These are phyloP conservation scores for Mariannaea elegans DNA, from an alignment of 2,329 filamentous ascomycete genomes.

Conservation along the genomic window DNA sequence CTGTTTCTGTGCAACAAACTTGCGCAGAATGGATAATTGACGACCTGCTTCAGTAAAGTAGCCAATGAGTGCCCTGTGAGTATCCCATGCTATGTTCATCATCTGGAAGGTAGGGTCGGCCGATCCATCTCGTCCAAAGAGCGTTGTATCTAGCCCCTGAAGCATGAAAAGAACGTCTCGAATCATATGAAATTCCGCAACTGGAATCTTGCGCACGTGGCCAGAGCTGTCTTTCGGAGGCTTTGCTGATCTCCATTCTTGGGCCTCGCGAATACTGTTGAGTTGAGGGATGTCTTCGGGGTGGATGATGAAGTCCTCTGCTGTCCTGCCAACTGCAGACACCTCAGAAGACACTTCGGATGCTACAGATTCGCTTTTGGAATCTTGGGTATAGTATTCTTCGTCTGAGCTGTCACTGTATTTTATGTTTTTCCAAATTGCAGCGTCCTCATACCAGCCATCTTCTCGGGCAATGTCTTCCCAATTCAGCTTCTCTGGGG, in stretches of 20 bases:
- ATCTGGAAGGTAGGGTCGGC: slow-evolving; percentile 56
- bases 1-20: slow-evolving; percentile 54
- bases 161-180: slow-evolving; percentile 89
- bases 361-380: slow-evolving; percentile 48
- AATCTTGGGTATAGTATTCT: slow-evolving; percentile 45
- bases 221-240: slow-evolving; percentile 47
- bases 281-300: slow-evolving; percentile 45
- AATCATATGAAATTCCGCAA: slow-evolving; percentile 77
- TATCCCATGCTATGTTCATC: slow-evolving; percentile 57
- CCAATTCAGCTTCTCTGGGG: slow-evolving; percentile 72
- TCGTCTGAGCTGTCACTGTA: slow-evolving; percentile 74
- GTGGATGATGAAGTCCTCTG: slow-evolving; percentile 47
- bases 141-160: slow-evolving; percentile 75
- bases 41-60: slow-evolving; percentile 58
- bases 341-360: slow-evolving; percentile 44
- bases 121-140: slow-evolving; percentile 64
- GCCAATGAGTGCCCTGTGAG: slow-evolving; percentile 57
- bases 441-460: slow-evolving; percentile 72
- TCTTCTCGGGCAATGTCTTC: slow-evolving; percentile 81
- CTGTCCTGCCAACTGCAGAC: slow-evolving; percentile 33
- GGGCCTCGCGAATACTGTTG: slow-evolving; percentile 43
- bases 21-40: slow-evolving; percentile 56
- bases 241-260: slow-evolving; percentile 47
- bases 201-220: slow-evolving; percentile 50
- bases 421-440: slow-evolving; percentile 76